Base-by-base conservation (phyloP, 2,329 filamentous ascomycete genomes). In the Teratosphaeria zuluensis region DNA sequence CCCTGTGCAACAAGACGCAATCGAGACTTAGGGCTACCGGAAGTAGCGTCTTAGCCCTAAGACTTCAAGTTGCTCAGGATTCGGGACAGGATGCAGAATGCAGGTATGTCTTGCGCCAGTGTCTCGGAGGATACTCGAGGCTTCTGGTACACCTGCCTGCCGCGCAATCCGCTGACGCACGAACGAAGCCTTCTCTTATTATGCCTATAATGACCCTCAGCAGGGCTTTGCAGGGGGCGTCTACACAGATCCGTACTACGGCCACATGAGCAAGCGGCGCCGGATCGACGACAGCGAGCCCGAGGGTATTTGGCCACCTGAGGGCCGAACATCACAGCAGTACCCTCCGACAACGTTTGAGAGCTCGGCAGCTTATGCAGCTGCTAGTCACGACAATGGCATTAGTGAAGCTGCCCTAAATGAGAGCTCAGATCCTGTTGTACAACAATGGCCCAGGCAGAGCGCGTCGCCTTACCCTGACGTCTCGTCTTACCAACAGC, bases 401-500 rank as follows among this genome's bases (percentile, higher is more conserved):
- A 38, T 9, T 9, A 14, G 14, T 14, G 21, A 31, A 30, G 16
- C 24, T 32, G 52, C 52, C 52, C 28, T 53, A n/a, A n/a, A 31
- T 21, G 32, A 53, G 28, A 16, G 30, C 53, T 38, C 30, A 11
- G 28, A 12, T 11, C n/a, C 12, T 21, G 21, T 24, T 14, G 16
- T 24, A 9, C 32, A 32, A 35, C 54, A 31, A 14, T 48, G 53
- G 31, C 12, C 31, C 33, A 33, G 28, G 11, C 35, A 32, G 31
- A 28, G 14, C 51, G 28, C 60, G 16, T 56, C 65, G 52, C 55
- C 65, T 8, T 67, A 68, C 56, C 65, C 66, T 24, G 67, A 66
- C 30, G 62, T 66, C 4, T 58, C 67, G 3, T 54, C 62, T 14
- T 67, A 65, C 52, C 60, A 63, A 54, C 68, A 69, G 35, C 67